Evolutionary conservation across 2,329 filamentous ascomycete genomes (phyloP), one percentile per base, ranked within the genome.

Genomic region (Rugonectria rugulosa): DNA sequence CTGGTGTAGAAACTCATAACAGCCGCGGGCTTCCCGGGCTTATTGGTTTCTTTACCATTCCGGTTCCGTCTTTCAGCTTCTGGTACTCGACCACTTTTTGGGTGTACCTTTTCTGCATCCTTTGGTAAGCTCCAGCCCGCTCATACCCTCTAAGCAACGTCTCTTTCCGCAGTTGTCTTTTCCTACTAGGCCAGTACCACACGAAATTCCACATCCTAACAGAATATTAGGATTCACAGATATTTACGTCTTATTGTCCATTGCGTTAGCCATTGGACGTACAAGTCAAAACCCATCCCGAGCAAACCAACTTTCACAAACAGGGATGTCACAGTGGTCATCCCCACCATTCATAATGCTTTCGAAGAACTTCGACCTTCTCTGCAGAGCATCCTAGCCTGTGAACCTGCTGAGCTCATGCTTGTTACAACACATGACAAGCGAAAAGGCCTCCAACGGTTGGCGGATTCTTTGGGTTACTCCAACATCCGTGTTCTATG

Each of bases 251-350:
- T 96, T 64, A 80, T 96, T 66, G 88, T 96, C 65, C 95, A 97
- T 72, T 86, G 91, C 68, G 78, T 90, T 67, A 92, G 90, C 67
- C 93, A 96, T 72, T 95, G 91, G 90, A 81, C 81, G 10, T 97
- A 96, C 78, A 90, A 87, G 74, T 92, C 93, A 21, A 90, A 92
- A 59, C 90, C 90, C 36, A 89, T 94, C 50, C 89, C 92, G 34
- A 85, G 86, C 55, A 90, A 92, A 60, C 92, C 94, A n/a, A 87
- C 81, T 38, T 88, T 92, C 71, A 91, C 87, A 23, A 84, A 87
- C 27, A 78, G 90, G 65, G 91, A 98, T 83, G 92, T 97, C 68
- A 97, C 94, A 6, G 92, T 97, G 61, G 91, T 98, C 66, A 90
- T 97, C 58, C 94, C 94, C 7, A 96, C 93, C 10, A 92, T 98